phyloP scores from a whole-genome alignment of 192 early-diverging fungal genomes.

The Lobosporangium transversale region DNA sequence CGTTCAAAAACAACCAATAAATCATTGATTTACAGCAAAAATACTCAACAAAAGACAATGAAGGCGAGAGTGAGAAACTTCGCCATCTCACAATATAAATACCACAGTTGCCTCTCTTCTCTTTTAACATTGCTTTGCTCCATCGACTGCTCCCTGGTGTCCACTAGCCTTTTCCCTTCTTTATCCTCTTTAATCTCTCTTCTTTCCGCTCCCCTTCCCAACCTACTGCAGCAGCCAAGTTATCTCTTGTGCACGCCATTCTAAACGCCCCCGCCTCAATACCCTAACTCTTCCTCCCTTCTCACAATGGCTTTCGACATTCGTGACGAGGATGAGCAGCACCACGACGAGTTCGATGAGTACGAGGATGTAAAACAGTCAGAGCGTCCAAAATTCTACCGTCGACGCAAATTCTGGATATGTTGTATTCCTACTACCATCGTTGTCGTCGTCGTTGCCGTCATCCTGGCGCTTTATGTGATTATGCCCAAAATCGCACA shows the following conservation, averaged over 20 bases:
- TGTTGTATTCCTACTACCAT: slow-evolving; percentile 50
- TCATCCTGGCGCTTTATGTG: slow-evolving; percentile 55
- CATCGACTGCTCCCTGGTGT: background rate
- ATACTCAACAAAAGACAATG: too few species aligned
- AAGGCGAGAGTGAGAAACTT: too few species aligned
- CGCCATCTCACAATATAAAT: too few species aligned
- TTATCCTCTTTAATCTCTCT: background rate
- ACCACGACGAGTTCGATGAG: slow-evolving; percentile 33
- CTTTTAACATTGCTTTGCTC: background rate
- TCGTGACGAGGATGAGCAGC: slow-evolving; percentile 22
- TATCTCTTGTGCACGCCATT: too few species aligned
- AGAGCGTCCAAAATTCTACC: slow-evolving; percentile 49
- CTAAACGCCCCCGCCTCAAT: background rate
- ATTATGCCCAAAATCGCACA: slow-evolving; percentile 62
- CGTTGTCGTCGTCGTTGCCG: slow-evolving; percentile 47
- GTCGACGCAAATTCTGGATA: slow-evolving; percentile 57
- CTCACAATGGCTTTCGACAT: slow-evolving; percentile 20
- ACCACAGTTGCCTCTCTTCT: background rate
- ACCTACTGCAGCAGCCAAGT: too few species aligned
- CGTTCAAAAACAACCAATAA: too few species aligned
- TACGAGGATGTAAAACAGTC: slow-evolving; percentile 29
- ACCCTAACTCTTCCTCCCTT: background rate
- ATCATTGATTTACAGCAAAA: too few species aligned
- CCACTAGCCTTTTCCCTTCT: background rate
- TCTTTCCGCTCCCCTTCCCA: background rate